These are phyloP conservation scores for Rubus parviflorus DNA, from an alignment of 306 rosid genomes.

Conservation along the genomic window DNA sequence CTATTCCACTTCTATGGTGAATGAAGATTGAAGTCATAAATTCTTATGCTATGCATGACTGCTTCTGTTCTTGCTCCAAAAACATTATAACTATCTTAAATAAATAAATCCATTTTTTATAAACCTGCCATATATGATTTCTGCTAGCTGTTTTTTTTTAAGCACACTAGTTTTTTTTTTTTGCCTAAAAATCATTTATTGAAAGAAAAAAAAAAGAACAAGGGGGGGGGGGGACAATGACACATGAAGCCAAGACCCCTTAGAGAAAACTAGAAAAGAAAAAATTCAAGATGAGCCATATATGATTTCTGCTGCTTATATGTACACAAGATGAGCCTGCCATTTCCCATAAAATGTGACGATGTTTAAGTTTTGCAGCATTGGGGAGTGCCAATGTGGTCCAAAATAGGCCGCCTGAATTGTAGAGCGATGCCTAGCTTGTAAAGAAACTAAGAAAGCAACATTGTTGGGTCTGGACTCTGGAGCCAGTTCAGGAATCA, in stretches of 20 bases:
- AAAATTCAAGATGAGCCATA: background rate
- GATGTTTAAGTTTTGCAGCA: slow-evolving; percentile 44
- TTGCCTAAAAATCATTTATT: too few species aligned
- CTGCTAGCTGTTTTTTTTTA: too few species aligned
- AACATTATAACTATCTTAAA: background rate
- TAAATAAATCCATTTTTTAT: too few species aligned
- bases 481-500: slow-evolving; percentile 80
- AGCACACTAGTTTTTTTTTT: too few species aligned
- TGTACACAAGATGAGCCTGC: slow-evolving; percentile 12
- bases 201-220: too few species aligned
- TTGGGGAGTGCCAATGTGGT: slow-evolving; percentile 80
- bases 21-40: too few species aligned
- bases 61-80: background rate
- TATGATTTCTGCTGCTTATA: background rate
- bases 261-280: background rate
- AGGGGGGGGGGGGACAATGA: too few species aligned
- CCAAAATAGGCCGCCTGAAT: slow-evolving; percentile 87
- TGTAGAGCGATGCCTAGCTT: slow-evolving; percentile 79
- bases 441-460: slow-evolving; percentile 59
- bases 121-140: too few species aligned
- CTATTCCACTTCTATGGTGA: too few species aligned
- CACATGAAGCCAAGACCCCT: background rate
- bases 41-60: background rate
- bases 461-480: slow-evolving; percentile 75
- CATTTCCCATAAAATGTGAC: slow-evolving; percentile 16